A percentile compares a stretch with the other conserved stretches of the same genome.
Conservation (phyloP, 495 filamentous ascomycete species). For the Melanomma pulvis-pyrius region DNA sequence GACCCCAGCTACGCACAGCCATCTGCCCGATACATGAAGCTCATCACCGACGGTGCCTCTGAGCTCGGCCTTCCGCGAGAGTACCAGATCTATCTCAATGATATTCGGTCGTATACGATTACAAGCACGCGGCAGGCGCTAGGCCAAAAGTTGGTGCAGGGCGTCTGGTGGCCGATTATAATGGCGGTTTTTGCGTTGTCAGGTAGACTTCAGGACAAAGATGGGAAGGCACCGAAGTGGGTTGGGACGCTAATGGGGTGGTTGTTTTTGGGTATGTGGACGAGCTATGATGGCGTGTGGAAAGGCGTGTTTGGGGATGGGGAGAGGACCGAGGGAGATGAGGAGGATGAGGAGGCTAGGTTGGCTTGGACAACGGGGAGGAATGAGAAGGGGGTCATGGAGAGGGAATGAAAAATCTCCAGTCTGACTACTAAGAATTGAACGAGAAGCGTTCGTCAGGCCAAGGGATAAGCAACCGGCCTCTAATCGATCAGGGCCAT, state of each 20-base stretch:
- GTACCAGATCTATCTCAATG: constrained; percentile 69
- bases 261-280: constrained; percentile 66
- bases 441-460: no score
- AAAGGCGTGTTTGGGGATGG: constrained; percentile 79
- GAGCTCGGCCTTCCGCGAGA: constrained; percentile 76
- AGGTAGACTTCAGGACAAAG: constrained; percentile 58
- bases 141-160: constrained; percentile 63
- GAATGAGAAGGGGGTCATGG: no score
- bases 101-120: constrained; percentile 67
- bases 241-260: constrained; percentile 51
- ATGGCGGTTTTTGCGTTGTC: constrained; percentile 52
- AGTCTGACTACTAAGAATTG: no score
- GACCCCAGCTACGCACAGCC: constrained; percentile 75
- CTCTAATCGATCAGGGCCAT: no score
- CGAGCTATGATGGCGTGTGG: constrained; percentile 71
- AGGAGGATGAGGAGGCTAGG: constrained; percentile 5
- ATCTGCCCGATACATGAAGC: constrained; percentile 75
- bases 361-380: neutral
- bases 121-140: constrained; percentile 68
- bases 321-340: constrained; percentile 64
- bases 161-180: constrained; percentile 63
- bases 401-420: no score
- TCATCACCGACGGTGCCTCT: constrained; percentile 73
- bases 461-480: no score
- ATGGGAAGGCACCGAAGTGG: constrained; percentile 71